Percentiles rank a stretch among this genome's conserved stretches.
Conservation (phyloP, 2,329 filamentous ascomycete genomes). For the Exserohilum turcica region DNA sequence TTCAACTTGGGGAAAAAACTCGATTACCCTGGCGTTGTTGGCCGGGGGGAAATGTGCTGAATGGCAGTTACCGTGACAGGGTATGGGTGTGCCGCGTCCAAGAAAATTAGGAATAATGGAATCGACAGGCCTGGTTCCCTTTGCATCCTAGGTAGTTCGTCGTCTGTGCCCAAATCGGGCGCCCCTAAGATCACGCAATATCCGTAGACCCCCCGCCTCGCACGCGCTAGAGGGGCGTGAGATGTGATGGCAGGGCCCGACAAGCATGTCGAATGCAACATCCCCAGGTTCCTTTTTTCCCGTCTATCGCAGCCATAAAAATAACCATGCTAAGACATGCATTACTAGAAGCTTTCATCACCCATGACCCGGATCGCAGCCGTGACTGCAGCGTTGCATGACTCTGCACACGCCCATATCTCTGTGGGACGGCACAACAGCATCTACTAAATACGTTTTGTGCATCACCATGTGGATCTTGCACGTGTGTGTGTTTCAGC, state of each 20-base stretch:
- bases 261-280: neutral
- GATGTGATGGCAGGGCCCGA: neutral
- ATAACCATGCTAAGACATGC: too few relatives aligned
- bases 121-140: neutral
- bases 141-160: neutral
- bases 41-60: neutral
- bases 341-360: too few relatives aligned
- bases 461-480: neutral
- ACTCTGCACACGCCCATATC: too few relatives aligned
- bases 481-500: neutral
- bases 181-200: neutral
- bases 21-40: neutral
- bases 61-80: neutral
- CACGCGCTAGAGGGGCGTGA: neutral
- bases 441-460: too few relatives aligned
- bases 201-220: neutral
- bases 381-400: too few relatives aligned
- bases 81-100: neutral
- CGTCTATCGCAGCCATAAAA: neutral
- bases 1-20: conserved; percentile 6
- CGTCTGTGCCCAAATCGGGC: neutral
- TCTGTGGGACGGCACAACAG: neutral
- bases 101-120: neutral
- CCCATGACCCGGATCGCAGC: too few relatives aligned
- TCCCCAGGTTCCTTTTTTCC: too few relatives aligned